Conservation (phyloP, 345 rosid genomes). For the Citrus maxima region DNA sequence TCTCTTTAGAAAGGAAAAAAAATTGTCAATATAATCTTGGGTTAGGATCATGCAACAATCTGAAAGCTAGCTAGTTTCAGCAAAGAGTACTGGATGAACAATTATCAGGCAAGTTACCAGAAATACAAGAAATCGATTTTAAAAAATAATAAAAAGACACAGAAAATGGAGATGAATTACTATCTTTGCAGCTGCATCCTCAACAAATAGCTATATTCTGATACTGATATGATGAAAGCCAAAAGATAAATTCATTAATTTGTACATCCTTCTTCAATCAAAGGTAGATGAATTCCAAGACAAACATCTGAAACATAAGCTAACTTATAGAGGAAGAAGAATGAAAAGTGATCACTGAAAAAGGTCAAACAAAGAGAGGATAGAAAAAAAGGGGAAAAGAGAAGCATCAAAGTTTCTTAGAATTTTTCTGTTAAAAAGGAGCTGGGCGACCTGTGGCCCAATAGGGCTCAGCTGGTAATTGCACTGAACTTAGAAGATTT, state of each 20-base stretch:
- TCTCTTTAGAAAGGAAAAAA: not conserved
- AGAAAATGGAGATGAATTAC: not conserved
- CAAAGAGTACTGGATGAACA: constrained; percentile 10
- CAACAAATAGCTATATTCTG: not conserved
- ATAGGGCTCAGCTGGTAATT: constrained; percentile 63
- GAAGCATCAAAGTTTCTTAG: constrained; percentile 2
- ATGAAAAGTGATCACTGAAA: constrained; percentile 18
- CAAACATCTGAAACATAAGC: constrained; percentile 25
- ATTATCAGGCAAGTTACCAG: constrained; percentile 27
- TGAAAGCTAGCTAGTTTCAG: not conserved
- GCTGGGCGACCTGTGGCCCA: constrained; percentile 65
- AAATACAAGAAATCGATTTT: not conserved
- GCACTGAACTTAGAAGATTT: constrained; percentile 74
- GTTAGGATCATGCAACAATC: constrained; percentile 14
- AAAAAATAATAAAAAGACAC: not conserved
- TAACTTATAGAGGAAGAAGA: constrained; percentile 26
- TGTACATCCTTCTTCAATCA: constrained; percentile 49
- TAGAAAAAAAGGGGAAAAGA: not conserved
- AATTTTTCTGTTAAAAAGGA: constrained; percentile 33
- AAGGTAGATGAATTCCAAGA: constrained; percentile 28
- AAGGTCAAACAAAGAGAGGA: constrained; percentile 18
- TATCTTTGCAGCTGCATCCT: constrained; percentile 22
- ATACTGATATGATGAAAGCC: not conserved
- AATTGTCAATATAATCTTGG: not conserved
- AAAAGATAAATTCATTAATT: constrained; percentile 29